Percentiles rank a stretch among this genome's conserved stretches.
phyloP scores from a whole-genome alignment of 108 stramenopile species.

The Nitzschia sp. region DNA sequence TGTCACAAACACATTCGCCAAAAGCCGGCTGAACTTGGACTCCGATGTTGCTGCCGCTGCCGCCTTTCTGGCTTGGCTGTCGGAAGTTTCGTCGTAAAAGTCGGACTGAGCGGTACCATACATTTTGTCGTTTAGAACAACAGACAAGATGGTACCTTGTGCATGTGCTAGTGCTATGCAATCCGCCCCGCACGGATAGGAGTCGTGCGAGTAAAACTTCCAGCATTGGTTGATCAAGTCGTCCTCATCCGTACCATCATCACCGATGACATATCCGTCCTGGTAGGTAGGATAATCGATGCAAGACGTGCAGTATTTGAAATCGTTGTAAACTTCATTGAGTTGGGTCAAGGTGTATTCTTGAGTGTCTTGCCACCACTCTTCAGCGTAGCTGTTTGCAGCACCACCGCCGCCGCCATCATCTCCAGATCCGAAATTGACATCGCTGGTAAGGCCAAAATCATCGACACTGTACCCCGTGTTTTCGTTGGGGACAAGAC shows the following conservation, averaged over 20 bases:
- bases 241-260: constrained; percentile 80
- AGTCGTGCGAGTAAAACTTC: constrained; percentile 87
- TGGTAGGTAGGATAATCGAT: constrained; percentile 91
- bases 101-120: constrained; percentile 47
- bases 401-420: constrained; percentile 44
- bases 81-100: constrained; percentile 30
- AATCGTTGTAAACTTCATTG: constrained; percentile 77
- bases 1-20: constrained; percentile 77
- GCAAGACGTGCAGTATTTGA: constrained; percentile 77
- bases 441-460: constrained; percentile 48
- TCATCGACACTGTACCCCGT: constrained; percentile 67
- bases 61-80: not conserved
- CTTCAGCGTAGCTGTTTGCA: constrained; percentile 28
- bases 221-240: constrained; percentile 92
- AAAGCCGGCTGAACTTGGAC: constrained; percentile 55
- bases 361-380: constrained; percentile 67
- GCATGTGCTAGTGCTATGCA: constrained; percentile 70
- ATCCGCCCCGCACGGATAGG: constrained; percentile 70
- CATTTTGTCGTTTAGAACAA: constrained; percentile 56
- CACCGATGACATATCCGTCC: constrained; percentile 88
- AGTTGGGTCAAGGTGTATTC: constrained; percentile 78
- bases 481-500: constrained; percentile 46
- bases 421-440: constrained; percentile 39
- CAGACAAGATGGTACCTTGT: constrained; percentile 68
- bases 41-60: constrained; percentile 15